A percentile compares a stretch with the other conserved stretches of the same genome.
Conservation (phyloP, 768 basidiomycete genomes). For the Leccinum rimulosum region DNA sequence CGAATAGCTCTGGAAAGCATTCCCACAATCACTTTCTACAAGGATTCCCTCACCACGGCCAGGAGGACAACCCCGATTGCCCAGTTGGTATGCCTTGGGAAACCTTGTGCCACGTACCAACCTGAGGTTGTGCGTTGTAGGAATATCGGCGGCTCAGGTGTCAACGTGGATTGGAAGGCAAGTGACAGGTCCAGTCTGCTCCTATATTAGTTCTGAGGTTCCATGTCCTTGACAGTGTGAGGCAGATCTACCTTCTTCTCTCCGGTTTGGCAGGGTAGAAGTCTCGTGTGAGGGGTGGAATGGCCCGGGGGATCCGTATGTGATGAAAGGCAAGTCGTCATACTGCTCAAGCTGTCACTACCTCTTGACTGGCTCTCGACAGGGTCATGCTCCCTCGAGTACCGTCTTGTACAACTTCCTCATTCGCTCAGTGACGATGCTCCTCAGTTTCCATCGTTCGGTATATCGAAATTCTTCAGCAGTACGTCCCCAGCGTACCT, state of each 20-base stretch:
- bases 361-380: conserved; percentile 1
- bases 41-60: conserved; percentile 58
- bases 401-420: conserved; percentile 73
- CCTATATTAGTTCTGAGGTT: conserved; percentile 8
- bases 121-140: conserved; percentile 86
- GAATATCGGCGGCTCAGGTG: conserved; percentile 73
- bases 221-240: conserved; percentile 59
- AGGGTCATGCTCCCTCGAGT: conserved; percentile 89
- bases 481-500: conserved; percentile 12
- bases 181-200: conserved; percentile 20
- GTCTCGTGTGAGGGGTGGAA: conserved; percentile 93
- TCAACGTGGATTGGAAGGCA: conserved; percentile 91
- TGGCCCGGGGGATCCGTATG: conserved; percentile 74
- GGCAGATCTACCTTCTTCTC: conserved; percentile 78
- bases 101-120: conserved; percentile 69
- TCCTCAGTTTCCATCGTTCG: conserved; percentile 6
- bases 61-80: conserved; percentile 67
- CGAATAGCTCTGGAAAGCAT: conserved; percentile 72
- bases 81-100: conserved; percentile 80
- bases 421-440: conserved; percentile 25
- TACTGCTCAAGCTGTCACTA: neutral
- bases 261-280: conserved; percentile 83
- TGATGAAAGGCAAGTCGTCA: conserved; percentile 67
- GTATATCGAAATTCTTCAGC: conserved; percentile 18
- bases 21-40: conserved; percentile 75